Evolutionary conservation across 1,139 yeast species (phyloP), one percentile per base, ranked within the genome.

Genomic region (Hanseniaspora sp.): DNA sequence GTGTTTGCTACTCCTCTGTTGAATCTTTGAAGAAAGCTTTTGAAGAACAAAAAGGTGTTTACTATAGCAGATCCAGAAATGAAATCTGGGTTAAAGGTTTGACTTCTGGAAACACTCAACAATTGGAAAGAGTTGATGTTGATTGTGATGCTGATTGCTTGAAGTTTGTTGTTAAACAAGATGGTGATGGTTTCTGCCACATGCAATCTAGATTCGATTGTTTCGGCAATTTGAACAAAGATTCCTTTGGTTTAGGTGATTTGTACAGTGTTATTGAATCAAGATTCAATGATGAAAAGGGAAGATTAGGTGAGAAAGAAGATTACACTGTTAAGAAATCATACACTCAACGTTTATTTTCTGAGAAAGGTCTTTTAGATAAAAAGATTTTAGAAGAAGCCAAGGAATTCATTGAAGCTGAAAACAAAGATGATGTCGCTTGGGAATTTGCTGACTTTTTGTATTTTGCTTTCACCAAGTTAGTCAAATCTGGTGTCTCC

Each of bases 401-500:
- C 55, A 97, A 92, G 64, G 99, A 94, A 69, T 77, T 92, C 59
- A 81, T 90, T 42, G 96, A 87, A 56, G 97, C 98, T 18, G 67
- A 69, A 55, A 64, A 74, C 8, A 74, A 75, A 60, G 78, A 77
- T 3, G 97, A 92, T 59, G 78, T 88, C 54, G 84, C 97, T 0
- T 92, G 96, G 96, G 98, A 92, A 70, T 92, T 95, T 56, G 98
- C 98, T 7, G 99, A 94, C 67, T 75, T 92, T 66, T 70, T 94
- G 56, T 92, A 94, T 70, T 94, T 94, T 69, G 90, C 94, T 11
- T 69, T 90, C 75, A 76, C 87, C n/a, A 86, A 87, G 77, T 80
- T 94, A 60, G 83, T 84, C 46, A 82, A 86, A 67, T 74, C 80
- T 62, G 95, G 90, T 39, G 96, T 90, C 41, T 71, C 83, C 33